These are phyloP conservation scores for Stephania yunnanensis DNA, from an alignment of 164 flowering plant genomes.

Conservation along the genomic window DNA sequence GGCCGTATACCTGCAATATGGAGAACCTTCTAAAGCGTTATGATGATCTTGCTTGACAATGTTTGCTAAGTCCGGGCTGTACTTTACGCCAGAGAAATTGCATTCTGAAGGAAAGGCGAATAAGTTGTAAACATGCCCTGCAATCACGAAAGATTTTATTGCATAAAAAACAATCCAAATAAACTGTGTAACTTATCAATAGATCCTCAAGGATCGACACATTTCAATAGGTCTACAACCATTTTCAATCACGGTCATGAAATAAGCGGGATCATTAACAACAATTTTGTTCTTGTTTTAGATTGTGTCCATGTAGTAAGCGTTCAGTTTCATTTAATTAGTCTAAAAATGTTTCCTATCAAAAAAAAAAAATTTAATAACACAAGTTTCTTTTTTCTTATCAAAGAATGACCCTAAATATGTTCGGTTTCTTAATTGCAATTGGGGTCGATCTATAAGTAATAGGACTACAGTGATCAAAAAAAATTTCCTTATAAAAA, in stretches of 20 bases:
- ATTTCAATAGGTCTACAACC: background rate
- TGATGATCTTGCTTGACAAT: slow-evolving; percentile 48
- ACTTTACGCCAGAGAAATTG: slow-evolving; percentile 87
- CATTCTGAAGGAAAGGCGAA: slow-evolving; percentile 98
- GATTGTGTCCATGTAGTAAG: too few species aligned
- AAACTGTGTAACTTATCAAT: background rate
- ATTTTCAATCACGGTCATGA: background rate
- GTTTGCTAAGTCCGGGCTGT: slow-evolving; percentile 67
- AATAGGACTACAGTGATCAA: too few species aligned
- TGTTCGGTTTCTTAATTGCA: too few species aligned
- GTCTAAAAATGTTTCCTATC: too few species aligned
- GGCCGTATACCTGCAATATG: slow-evolving; percentile 37
- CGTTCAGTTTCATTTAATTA: too few species aligned
- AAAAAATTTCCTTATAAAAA: too few species aligned
- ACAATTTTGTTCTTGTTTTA: too few species aligned
- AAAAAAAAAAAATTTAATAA: too few species aligned
- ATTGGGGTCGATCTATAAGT: too few species aligned
- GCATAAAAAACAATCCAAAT: background rate
- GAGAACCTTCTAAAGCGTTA: slow-evolving; percentile 38
- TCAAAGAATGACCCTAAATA: too few species aligned
- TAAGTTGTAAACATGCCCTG: slow-evolving; percentile 64
- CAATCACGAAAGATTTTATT: slow-evolving; percentile 13
- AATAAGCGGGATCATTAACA: too few species aligned
- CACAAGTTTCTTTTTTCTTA: too few species aligned
- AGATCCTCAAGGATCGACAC: background rate